A percentile compares a stretch with the other conserved stretches of the same genome.
Evolutionary conservation across 2,329 filamentous ascomycete species (phyloP).

Genomic region (Chrysosporium queenslandicum): DNA sequence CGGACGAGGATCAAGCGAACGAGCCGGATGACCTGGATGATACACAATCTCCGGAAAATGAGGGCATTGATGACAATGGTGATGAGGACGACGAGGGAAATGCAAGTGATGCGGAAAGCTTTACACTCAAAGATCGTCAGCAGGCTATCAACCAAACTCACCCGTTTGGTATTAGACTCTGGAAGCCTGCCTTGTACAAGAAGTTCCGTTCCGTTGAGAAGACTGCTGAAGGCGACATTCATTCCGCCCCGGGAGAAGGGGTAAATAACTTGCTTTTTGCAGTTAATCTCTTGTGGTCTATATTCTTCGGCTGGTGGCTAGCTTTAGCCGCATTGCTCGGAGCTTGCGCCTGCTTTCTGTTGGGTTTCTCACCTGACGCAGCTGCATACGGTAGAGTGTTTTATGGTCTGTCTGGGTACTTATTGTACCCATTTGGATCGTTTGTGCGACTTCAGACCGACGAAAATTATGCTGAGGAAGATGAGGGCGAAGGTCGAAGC

Average conservation of each 20-base stretch:
- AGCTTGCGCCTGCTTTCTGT: slow-evolving; percentile 66
- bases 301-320: slow-evolving; percentile 95
- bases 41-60: slow-evolving; percentile 28
- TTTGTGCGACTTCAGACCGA: slow-evolving; percentile 90
- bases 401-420: slow-evolving; percentile 70
- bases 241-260: slow-evolving; percentile 79
- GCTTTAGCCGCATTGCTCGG: slow-evolving; percentile 63
- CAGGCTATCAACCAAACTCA: slow-evolving; percentile 98
- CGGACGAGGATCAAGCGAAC: slow-evolving; percentile 32
- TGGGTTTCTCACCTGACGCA: slow-evolving; percentile 69
- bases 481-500: slow-evolving; percentile 88
- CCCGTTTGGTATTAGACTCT: slow-evolving; percentile 95
- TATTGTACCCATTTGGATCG: slow-evolving; percentile 94
- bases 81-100: slow-evolving; percentile 60
- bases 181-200: slow-evolving; percentile 98
- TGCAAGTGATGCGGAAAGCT: slow-evolving; percentile 88
- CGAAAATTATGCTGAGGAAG: slow-evolving; percentile 87
- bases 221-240: slow-evolving; percentile 91
- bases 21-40: slow-evolving; percentile 20
- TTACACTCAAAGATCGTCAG: slow-evolving; percentile 92
- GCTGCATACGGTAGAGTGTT: slow-evolving; percentile 77
- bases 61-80: slow-evolving; percentile 41
- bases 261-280: slow-evolving; percentile 76
- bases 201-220: slow-evolving; percentile 94
- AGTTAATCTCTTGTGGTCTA: slow-evolving; percentile 83